Evolutionary conservation across 108 stramenopile genomes (phyloP), one percentile per base, ranked within the genome.

Genomic region (Cyclotella cryptica): DNA sequence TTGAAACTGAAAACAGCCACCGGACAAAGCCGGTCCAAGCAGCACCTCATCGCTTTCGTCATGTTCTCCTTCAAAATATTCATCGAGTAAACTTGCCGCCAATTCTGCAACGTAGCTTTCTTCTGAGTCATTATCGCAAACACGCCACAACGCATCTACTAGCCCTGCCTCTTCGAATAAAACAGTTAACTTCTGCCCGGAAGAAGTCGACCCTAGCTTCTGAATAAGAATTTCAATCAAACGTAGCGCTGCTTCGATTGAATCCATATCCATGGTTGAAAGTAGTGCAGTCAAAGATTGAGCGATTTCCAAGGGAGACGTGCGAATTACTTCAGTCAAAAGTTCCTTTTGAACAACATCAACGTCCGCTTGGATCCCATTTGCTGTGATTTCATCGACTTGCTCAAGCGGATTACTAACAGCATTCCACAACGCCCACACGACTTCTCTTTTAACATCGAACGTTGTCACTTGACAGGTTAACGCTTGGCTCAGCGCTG

Each of bases 121-220:
- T 28, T 80, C 72, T 10, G 67, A 27, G 35, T 80, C 72, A 67
- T 51, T 26, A 42, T 82, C 81, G 44, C 81, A 82, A 39, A 82
- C 51, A 13, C 45, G 63, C 71, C 71, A 71, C 35, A 82, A 53
- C 27, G 75, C 81, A 71, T 77, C 81, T 0, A 77, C 71, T 13
- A 82, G 60, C 22, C 81, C 76, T 12, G 41, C 76, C 57, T 82
- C 81, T 54, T 82, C 81, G 54, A 82, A 77, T 21, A 78, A 10
- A 21, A 69, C 57, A 21, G 47, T 7, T 11, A 80, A 26, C 19
- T 62, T 71, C 64, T 58, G 40, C 14, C 68, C 28, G 39, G 30
- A 52, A 0, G 51, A n/a, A 0, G 9, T 44, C 0, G 26, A 15
- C 14, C 43, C 55, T 43, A 81, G 44, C 10, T 41, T 47, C 11